Evolutionary conservation across 2,329 filamentous ascomycete genomes (phyloP).

Genomic region (Aureobasidium subglaciale): DNA sequence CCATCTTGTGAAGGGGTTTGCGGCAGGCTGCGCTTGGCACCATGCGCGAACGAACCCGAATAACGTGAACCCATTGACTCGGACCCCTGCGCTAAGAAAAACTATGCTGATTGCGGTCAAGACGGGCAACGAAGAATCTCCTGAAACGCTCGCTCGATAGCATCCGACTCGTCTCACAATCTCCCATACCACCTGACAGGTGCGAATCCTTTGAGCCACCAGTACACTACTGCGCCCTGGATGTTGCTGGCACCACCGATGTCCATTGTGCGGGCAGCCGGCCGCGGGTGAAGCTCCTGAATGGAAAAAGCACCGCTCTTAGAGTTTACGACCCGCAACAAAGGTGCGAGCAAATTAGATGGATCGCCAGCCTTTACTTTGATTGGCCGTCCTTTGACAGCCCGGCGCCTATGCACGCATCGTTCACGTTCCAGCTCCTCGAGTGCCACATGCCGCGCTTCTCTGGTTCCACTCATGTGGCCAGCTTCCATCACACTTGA

Average conservation of each 20-base stretch:
- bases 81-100: neutral
- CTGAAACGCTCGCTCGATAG: too few relatives aligned
- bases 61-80: too few relatives aligned
- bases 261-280: neutral
- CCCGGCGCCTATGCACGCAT: conserved; percentile 11
- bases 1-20: neutral
- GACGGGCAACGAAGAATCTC: neutral
- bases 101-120: too few relatives aligned
- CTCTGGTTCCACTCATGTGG: conserved; percentile 4
- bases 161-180: conserved; percentile 2
- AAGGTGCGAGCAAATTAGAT: conserved; percentile 13
- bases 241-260: neutral
- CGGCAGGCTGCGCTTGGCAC: neutral
- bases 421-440: conserved; percentile 9
- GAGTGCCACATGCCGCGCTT: neutral
- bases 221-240: neutral
- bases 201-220: neutral
- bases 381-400: conserved; percentile 13
- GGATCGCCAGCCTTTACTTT: neutral
- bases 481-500: neutral
- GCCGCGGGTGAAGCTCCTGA: neutral
- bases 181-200: conserved; percentile 3
- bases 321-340: conserved; percentile 12
- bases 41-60: neutral
- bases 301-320: neutral